phyloP scores from a whole-genome alignment of 306 rosid species.

The Rosa chinensis region DNA sequence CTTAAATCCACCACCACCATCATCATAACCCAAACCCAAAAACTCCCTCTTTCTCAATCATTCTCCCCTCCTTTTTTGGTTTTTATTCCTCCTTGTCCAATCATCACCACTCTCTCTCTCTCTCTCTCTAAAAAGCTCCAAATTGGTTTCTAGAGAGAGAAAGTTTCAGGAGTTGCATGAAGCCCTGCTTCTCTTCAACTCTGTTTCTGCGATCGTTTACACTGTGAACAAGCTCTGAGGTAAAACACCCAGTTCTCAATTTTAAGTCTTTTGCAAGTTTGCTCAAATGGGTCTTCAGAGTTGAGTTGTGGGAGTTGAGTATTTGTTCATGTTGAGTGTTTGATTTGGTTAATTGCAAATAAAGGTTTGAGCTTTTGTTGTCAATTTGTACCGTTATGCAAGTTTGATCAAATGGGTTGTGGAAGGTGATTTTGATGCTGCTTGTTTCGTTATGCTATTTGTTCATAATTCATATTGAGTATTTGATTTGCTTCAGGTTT shows the following conservation, averaged over 20 bases:
- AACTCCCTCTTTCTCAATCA: constrained; percentile 56
- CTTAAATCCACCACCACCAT: constrained; percentile 43
- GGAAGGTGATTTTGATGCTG: neutral
- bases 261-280: neutral
- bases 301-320: neutral
- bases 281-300: constrained; percentile 11
- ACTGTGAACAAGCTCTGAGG: constrained; percentile 18
- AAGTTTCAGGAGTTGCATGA: constrained; percentile 12
- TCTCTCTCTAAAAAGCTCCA: constrained; percentile 33
- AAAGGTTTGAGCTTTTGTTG: constrained; percentile 1
- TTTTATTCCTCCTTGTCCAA: constrained; percentile 37
- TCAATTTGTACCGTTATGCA: neutral
- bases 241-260: neutral
- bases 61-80: constrained; percentile 48
- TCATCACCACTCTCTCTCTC: constrained; percentile 44
- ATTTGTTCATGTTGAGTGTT: neutral
- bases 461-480: neutral
- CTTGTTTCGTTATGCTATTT: neutral
- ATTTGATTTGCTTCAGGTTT: neutral
- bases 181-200: constrained; percentile 6
- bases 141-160: constrained; percentile 26
- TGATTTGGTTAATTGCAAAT: neutral
- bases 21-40: constrained; percentile 15
- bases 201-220: constrained; percentile 19
- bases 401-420: constrained; percentile 20